Conservation (phyloP, 176 grass and related monocot genomes). For the Oryza longistaminata region DNA sequence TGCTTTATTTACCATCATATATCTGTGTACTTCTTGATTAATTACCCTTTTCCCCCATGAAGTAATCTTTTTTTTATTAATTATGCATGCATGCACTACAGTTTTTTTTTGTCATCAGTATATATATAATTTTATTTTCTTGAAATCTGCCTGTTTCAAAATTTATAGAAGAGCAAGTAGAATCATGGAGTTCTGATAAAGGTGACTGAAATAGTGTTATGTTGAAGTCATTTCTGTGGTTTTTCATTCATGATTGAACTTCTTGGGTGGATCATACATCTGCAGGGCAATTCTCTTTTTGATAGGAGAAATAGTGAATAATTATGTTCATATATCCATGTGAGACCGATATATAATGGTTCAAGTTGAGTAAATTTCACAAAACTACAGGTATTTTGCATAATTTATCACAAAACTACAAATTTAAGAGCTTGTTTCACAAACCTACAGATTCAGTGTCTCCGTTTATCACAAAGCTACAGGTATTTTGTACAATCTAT, state of each 20-base stretch:
- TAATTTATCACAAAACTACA: too few species aligned
- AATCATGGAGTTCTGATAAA: not conserved
- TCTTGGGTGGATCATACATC: not conserved
- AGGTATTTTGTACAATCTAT: too few species aligned
- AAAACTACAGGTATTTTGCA: too few species aligned
- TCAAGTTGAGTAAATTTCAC: too few species aligned
- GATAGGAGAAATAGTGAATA: not conserved
- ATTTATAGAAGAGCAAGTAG: too few species aligned
- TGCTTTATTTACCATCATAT: not conserved
- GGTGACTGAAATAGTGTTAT: not conserved
- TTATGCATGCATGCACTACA: not conserved
- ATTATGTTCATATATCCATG: not conserved
- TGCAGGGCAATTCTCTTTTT: not conserved
- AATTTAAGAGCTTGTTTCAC: too few species aligned
- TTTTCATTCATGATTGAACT: not conserved
- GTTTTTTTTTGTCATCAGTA: not conserved
- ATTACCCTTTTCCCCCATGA: not conserved
- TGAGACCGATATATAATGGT: not conserved
- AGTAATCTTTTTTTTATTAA: not conserved
- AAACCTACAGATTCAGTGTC: too few species aligned
- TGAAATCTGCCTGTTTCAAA: not conserved
- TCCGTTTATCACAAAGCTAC: too few species aligned
- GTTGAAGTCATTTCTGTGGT: not conserved
- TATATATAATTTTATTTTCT: constrained; percentile 18
- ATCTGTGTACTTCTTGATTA: not conserved